Evolutionary conservation across 2,329 filamentous ascomycete species (phyloP), one percentile per base, ranked within the genome.

Genomic region (Xylaria sp.): DNA sequence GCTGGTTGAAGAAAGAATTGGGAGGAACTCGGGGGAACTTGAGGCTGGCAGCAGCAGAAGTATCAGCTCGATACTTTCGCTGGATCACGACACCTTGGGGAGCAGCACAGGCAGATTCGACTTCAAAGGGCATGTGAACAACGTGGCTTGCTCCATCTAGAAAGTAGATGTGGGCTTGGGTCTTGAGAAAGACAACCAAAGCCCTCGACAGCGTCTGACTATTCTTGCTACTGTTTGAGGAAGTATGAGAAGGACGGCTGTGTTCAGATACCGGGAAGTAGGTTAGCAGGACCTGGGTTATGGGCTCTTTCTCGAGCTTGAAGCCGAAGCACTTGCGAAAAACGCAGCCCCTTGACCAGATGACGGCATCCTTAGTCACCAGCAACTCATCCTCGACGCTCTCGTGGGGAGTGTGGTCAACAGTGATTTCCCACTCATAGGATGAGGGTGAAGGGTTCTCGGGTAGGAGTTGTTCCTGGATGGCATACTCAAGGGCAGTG

Each of bases 81-180:
- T 98, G 95, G 66, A 99, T 89, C 23, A 99, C 87, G 59, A 98
- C 86, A 31, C 96, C 96, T 39, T 89, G 86, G 6, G 94, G 92
- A 13, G 93, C 92, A 43, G 95, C 90, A 79, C 94, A 93, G 36
- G 93, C 94, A 62, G 89, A 89, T 78, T 97, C 94, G 51, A 98
- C 92, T 81, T 98, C 94, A 77, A 99, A 99, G 1, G 95, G 95
- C 77, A 99, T 89, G 79, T 97, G 94, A 57, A 98, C 87, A 67
- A 97, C 89, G 85, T 99, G 93, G 77, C 89, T 96, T 41, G 93
- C 91, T 23, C 95, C 95, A 1, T 92, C 89, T 46, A 98, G 87
- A 78, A 97, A 98, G 84, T 94, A 97, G 72, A 99, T 89, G 78
- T 98, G 95, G 25, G 93, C 94, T 78, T 98, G 95, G 0, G 93